These are phyloP conservation scores for Oryza rufipogon DNA, from an alignment of 176 grass and related monocot genomes.

Conservation along the genomic window DNA sequence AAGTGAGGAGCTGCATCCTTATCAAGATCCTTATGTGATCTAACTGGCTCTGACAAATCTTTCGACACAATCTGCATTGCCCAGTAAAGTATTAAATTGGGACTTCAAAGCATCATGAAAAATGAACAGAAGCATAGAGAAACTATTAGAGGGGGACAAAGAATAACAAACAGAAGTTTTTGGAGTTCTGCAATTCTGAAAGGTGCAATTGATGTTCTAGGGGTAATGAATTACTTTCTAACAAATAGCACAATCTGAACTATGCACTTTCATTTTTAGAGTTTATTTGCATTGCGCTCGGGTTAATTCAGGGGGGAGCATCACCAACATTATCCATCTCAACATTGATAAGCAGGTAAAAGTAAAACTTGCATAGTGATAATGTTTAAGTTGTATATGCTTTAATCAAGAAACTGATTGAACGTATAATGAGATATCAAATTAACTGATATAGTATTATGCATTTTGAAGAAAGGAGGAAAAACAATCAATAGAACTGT, in stretches of 20 bases:
- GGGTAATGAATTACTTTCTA: neutral
- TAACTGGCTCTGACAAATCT: constrained; percentile 91
- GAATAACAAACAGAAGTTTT: neutral
- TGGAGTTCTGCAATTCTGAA: neutral
- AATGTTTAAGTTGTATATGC: neutral
- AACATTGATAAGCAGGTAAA: neutral
- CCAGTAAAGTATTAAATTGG: constrained; percentile 11
- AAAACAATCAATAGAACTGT: neutral
- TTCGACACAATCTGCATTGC: constrained; percentile 87
- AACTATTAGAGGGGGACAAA: neutral
- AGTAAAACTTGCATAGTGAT: neutral
- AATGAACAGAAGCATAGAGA: neutral
- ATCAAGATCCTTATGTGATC: constrained; percentile 98
- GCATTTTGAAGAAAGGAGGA: neutral
- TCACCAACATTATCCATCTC: neutral
- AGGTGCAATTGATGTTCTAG: neutral
- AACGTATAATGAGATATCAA: neutral
- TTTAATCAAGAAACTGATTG: neutral
- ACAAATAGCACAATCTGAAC: neutral
- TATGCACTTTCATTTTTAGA: neutral
- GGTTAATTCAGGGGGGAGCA: neutral
- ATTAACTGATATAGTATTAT: neutral
- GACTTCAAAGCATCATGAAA: constrained; percentile 25
- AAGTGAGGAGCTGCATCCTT: constrained; percentile 95
- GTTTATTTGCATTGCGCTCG: neutral